Evolutionary conservation across 2,329 filamentous ascomycete species (phyloP), one percentile per base, ranked within the genome.

Genomic region (Blastomyces percursus): DNA sequence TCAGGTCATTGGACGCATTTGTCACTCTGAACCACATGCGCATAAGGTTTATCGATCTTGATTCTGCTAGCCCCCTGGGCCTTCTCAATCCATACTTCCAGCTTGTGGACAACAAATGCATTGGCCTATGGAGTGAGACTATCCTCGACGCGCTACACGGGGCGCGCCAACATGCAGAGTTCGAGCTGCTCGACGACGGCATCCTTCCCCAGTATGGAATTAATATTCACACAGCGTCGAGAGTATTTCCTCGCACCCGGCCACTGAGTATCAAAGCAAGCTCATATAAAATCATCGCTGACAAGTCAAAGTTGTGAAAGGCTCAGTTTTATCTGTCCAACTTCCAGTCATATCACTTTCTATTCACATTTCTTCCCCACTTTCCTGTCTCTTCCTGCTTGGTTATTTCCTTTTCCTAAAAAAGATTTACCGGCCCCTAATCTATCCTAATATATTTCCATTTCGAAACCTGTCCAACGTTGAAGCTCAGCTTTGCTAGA

Each of bases 1-100:
- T 89, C 40, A 80, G 81, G 57, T 81, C 85, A 2, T 74, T 91
- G 55, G 80, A 80, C 16, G 79, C 78, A 38, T 80, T 89, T 57
- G 80, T 81, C 60, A 76, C 78, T n/a, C 74, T 91, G 40, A 77
- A 84, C 54, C 84, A 85, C 71, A 73, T 91, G 66, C 81, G 87
- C 63, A 89, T 91, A 69, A 84, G 88, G 61, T 91, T 89, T 69
- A 86, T 91, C 61, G 88, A 91, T 72, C 78, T 91, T 6, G 88
- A 91, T 70, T 89, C 87, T 1, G 83, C 86, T 2, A 80, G 87
- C n/a, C n/a, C n/a, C n/a, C 46, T 48, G 16, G 87, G 87, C 3
- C 82, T 86, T 1, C 75, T 90, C 4, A 90, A 91, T 68, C 88
- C 88, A 0, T 90, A 86, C 69, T 91, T 90, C 71, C 77, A 87